A percentile compares a stretch with the other conserved stretches of the same genome.
phyloP scores from a whole-genome alignment of 2,329 filamentous ascomycete species.

The Penicillium hesseltinei region DNA sequence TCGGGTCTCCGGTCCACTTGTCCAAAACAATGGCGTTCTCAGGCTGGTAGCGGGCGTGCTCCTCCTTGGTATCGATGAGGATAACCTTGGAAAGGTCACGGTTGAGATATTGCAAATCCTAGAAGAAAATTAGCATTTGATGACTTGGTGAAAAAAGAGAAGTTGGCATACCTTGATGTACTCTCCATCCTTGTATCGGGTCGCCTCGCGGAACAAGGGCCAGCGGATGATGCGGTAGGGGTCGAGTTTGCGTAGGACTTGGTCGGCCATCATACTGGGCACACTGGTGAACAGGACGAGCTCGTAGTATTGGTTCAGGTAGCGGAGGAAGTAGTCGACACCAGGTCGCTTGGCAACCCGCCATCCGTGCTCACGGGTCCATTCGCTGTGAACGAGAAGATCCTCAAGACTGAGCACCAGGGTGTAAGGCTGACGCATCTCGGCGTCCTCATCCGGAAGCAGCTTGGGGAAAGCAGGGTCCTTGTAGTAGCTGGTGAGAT shows the following conservation, averaged over 20 bases:
- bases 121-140: slow-evolving; percentile 10
- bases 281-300: slow-evolving; percentile 92
- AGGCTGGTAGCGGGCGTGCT: slow-evolving; percentile 85
- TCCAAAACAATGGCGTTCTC: slow-evolving; percentile 91
- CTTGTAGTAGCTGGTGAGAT: slow-evolving; percentile 86
- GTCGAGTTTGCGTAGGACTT: slow-evolving; percentile 87
- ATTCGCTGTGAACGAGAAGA: slow-evolving; percentile 90
- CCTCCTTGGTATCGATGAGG: slow-evolving; percentile 81
- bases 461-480: slow-evolving; percentile 94
- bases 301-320: slow-evolving; percentile 97
- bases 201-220: slow-evolving; percentile 94
- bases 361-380: slow-evolving; percentile 93
- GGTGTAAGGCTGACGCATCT: slow-evolving; percentile 82
- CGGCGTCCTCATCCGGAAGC: slow-evolving; percentile 69
- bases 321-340: slow-evolving; percentile 94
- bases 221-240: slow-evolving; percentile 94
- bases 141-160: slow-evolving; percentile 12
- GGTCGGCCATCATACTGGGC: slow-evolving; percentile 79
- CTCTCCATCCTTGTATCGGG: slow-evolving; percentile 91
- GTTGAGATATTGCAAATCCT: slow-evolving; percentile 98
- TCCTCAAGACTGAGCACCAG: slow-evolving; percentile 91
- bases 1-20: slow-evolving; percentile 81
- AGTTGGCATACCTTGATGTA: slow-evolving; percentile 76
- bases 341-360: slow-evolving; percentile 91
- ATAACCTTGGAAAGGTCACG: slow-evolving; percentile 93